Conservation (phyloP, 2,329 filamentous ascomycete species). For the Sporothrix brunneoviolacea region DNA sequence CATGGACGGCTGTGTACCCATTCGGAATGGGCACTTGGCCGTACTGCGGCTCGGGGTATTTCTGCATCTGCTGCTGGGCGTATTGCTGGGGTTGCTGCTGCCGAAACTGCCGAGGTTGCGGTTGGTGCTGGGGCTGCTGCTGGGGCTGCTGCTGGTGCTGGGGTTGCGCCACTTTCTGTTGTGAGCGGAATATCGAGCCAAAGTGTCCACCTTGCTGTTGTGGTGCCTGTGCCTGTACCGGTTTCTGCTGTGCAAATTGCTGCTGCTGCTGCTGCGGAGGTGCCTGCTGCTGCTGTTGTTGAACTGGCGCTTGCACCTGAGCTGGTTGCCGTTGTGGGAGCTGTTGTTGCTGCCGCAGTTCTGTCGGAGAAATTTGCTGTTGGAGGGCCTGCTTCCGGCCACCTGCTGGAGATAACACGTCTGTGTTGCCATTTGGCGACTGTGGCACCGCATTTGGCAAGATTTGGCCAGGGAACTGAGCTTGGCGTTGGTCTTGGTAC, state of each 20-base stretch:
- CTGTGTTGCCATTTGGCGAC: background rate
- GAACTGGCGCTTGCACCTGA: no score
- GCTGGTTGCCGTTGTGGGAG: background rate
- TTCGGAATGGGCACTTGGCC: slow-evolving; percentile 32
- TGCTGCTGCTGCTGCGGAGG: background rate
- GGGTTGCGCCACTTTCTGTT: no score
- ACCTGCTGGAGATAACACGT: no score
- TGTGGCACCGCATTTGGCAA: background rate
- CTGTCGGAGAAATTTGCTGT: slow-evolving; percentile 14
- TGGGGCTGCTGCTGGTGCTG: background rate
- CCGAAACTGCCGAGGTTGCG: slow-evolving; percentile 9
- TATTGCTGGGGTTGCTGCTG: background rate
- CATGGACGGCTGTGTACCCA: slow-evolving; percentile 31
- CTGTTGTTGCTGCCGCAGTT: slow-evolving; percentile 3
- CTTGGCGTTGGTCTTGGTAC: slow-evolving; percentile 14
- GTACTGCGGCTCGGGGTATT: slow-evolving; percentile 28
- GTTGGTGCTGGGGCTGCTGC: background rate
- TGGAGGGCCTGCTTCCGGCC: slow-evolving; percentile 11
- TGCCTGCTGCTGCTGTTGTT: background rate
- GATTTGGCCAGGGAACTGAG: background rate
- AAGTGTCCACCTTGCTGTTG: background rate
- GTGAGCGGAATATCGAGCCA: background rate
- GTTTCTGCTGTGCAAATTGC: background rate
- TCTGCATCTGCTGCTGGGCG: background rate
- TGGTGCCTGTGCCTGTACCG: background rate